Percentiles rank a stretch among this genome's conserved stretches.
Conservation (phyloP, 2,329 filamentous ascomycete genomes). For the Cladosporium oxysporum region DNA sequence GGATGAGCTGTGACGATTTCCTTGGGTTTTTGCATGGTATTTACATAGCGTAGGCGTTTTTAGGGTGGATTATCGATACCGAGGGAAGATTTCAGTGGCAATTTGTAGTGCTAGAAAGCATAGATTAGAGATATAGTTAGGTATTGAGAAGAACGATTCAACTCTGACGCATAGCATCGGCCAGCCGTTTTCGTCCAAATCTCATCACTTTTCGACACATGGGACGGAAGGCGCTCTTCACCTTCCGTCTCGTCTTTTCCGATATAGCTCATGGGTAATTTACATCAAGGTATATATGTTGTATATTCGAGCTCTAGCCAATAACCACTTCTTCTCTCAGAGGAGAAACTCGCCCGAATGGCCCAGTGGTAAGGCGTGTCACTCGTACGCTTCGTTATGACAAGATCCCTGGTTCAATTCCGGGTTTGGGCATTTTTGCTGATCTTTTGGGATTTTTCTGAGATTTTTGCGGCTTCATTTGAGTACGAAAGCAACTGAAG, state of each 20-base stretch:
- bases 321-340: not conserved
- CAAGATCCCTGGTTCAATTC: constrained; percentile 24
- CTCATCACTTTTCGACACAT: too few species aligned
- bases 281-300: too few species aligned
- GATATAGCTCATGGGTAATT: too few species aligned
- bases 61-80: not conserved
- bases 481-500: too few species aligned
- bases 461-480: too few species aligned
- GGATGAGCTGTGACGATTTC: not conserved
- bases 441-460: too few species aligned
- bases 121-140: not conserved
- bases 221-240: too few species aligned
- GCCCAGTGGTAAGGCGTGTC: constrained; percentile 21
- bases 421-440: too few species aligned
- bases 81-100: not conserved
- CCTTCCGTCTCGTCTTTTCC: too few species aligned
- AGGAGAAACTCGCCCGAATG: not conserved
- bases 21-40: not conserved
- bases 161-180: not conserved
- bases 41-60: constrained; percentile 15
- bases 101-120: not conserved
- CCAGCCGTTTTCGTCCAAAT: too few species aligned
- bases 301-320: not conserved
- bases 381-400: constrained; percentile 21
- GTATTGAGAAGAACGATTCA: not conserved